A percentile compares a stretch with the other conserved stretches of the same genome.
Evolutionary conservation across 2,329 filamentous ascomycete genomes (phyloP).

Genomic region (Talaromyces islandicus): DNA sequence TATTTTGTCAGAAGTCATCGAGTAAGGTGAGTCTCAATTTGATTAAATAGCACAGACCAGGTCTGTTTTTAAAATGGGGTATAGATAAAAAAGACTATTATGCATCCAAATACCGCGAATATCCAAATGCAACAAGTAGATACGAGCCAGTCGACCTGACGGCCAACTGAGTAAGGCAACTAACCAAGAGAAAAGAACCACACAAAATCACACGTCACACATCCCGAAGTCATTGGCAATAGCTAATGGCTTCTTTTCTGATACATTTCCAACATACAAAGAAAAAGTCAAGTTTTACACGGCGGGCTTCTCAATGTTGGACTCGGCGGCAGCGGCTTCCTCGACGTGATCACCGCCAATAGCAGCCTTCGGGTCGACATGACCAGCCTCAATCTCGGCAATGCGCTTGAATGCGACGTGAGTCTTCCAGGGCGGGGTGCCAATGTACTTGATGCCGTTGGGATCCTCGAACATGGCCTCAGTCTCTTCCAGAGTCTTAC

Average conservation of each 20-base stretch:
- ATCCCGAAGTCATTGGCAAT: not conserved
- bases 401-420: constrained; percentile 23
- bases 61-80: constrained; percentile 1
- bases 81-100: constrained; percentile 5
- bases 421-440: constrained; percentile 35
- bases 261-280: not conserved
- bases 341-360: constrained; percentile 4
- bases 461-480: constrained; percentile 59
- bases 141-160: not conserved
- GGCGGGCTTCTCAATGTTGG: not conserved
- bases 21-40: not conserved
- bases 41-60: not conserved
- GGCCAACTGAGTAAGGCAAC: not conserved
- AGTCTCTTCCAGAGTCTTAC: constrained; percentile 71
- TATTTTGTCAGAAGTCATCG: too few relatives aligned
- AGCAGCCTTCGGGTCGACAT: constrained; percentile 15
- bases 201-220: not conserved
- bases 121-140: not conserved
- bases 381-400: constrained; percentile 23
- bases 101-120: not conserved
- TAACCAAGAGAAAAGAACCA: not conserved
- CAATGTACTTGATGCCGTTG: constrained; percentile 29
- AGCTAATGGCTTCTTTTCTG: not conserved
- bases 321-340: not conserved
- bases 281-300: not conserved